phyloP scores from a whole-genome alignment of 2,329 filamentous ascomycete genomes.

The Pleomassaria siparia region DNA sequence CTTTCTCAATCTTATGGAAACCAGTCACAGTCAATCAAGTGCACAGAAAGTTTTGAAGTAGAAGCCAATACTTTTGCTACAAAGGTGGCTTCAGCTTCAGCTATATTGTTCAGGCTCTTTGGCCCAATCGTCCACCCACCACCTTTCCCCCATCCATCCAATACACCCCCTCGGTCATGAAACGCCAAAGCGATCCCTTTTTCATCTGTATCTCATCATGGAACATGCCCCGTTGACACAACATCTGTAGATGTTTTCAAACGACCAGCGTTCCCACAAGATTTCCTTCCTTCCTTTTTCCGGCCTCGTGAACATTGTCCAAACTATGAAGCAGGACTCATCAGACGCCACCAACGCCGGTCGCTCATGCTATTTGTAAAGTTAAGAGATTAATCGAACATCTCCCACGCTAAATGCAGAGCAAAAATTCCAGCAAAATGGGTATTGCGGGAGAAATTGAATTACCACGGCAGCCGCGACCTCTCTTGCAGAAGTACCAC shows the following conservation, averaged over 20 bases:
- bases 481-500: slow-evolving; percentile 11
- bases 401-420: slow-evolving; percentile 37
- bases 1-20: no score
- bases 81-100: not conserved
- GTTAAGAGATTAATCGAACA: slow-evolving; percentile 19
- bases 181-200: slow-evolving; percentile 18
- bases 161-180: slow-evolving; percentile 7
- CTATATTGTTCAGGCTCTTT: not conserved
- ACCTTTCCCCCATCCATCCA: slow-evolving; percentile 3
- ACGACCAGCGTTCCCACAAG: not conserved
- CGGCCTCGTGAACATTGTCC: not conserved
- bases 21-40: not conserved
- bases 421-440: slow-evolving; percentile 23
- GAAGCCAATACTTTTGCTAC: not conserved
- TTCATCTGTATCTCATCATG: slow-evolving; percentile 15
- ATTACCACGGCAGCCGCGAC: slow-evolving; percentile 11
- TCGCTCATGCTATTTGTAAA: slow-evolving; percentile 39
- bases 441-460: slow-evolving; percentile 11
- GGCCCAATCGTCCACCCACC: not conserved
- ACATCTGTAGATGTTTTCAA: not conserved
- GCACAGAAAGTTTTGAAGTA: not conserved
- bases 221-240: not conserved
- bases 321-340: not conserved
- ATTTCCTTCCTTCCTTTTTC: not conserved
- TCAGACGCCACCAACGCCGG: slow-evolving; percentile 28